These are phyloP conservation scores for Dioscorea dumetorum DNA, from an alignment of 106 monocot species.

Conservation along the genomic window DNA sequence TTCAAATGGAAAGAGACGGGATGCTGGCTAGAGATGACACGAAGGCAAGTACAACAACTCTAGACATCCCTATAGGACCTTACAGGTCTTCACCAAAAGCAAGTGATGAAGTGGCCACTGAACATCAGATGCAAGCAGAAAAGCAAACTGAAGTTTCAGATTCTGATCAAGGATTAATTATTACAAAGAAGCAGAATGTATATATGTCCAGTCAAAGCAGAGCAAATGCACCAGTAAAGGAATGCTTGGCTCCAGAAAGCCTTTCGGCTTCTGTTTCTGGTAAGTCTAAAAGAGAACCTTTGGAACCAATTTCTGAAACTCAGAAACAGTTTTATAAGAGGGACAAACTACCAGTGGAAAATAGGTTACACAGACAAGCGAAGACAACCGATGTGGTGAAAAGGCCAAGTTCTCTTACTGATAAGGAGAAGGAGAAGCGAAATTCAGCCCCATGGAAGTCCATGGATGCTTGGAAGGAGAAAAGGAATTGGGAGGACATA, in stretches of 20 bases:
- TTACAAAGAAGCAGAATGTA: slow-evolving; percentile 22
- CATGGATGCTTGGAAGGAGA: slow-evolving; percentile 98
- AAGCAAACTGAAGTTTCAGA: slow-evolving; percentile 13
- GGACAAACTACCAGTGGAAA: slow-evolving; percentile 39
- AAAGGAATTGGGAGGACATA: slow-evolving; percentile 95
- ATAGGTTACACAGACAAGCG: slow-evolving; percentile 34
- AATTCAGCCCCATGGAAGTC: slow-evolving; percentile 58
- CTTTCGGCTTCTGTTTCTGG: slow-evolving; percentile 12
- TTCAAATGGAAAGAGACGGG: slow-evolving; percentile 58
- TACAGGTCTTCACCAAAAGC: slow-evolving; percentile 10
- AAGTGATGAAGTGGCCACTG: slow-evolving; percentile 10
- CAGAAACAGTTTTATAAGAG: slow-evolving; percentile 45
- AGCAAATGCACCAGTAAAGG: slow-evolving; percentile 9
- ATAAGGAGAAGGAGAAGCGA: slow-evolving; percentile 54
- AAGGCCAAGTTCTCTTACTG: slow-evolving; percentile 25
- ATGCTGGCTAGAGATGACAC: slow-evolving; percentile 27
- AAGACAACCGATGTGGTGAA: slow-evolving; percentile 27
- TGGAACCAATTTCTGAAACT: slow-evolving; percentile 44
- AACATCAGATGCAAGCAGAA: slow-evolving; percentile 16
- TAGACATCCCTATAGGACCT: neutral
- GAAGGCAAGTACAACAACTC: slow-evolving; percentile 14
- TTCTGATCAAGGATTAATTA: slow-evolving; percentile 17
- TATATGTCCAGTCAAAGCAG: slow-evolving; percentile 17
- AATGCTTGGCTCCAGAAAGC: slow-evolving; percentile 12
- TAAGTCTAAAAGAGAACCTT: slow-evolving; percentile 30